Conservation (phyloP, 768 basidiomycete genomes). For the Leccinum boreale region DNA sequence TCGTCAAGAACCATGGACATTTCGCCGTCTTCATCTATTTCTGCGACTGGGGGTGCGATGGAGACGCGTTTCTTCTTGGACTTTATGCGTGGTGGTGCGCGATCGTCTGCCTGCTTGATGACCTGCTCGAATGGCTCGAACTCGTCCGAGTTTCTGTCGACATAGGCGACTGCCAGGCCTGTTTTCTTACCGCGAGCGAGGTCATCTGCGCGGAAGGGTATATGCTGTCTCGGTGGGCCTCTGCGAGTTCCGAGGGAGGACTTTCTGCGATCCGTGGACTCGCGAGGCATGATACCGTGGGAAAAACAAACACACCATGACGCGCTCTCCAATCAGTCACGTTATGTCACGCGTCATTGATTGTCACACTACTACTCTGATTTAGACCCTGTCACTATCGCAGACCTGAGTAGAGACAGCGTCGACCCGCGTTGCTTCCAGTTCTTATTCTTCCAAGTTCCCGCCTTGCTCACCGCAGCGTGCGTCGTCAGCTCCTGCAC, state of each 20-base stretch:
- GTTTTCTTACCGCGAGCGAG: conserved; percentile 78
- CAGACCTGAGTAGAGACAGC: conserved; percentile 17
- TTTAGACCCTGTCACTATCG: conserved; percentile 15
- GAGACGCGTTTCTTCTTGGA: conserved; percentile 49
- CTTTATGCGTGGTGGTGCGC: conserved; percentile 58
- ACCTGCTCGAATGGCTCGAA: conserved; percentile 81
- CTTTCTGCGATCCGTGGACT: conserved; percentile 27
- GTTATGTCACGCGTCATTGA: conserved; percentile 22
- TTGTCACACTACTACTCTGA: not conserved
- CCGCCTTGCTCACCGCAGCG: conserved; percentile 4
- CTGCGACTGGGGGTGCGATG: conserved; percentile 31
- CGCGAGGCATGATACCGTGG: conserved; percentile 30
- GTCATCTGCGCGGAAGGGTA: conserved; percentile 78
- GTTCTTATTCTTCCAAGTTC: not conserved
- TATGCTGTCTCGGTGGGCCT: conserved; percentile 61
- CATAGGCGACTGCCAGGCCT: conserved; percentile 62
- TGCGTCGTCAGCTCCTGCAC: conserved; percentile 20
- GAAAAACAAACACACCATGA: conserved; percentile 26
- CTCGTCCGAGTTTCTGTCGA: conserved; percentile 74
- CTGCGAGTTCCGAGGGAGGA: conserved; percentile 47
- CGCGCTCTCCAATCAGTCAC: conserved; percentile 24
- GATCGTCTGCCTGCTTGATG: conserved; percentile 63
- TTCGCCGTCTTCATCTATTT: conserved; percentile 57
- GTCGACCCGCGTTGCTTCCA: not conserved
- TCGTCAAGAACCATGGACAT: conserved; percentile 78